Evolutionary conservation across 371 early-diverging fungal genomes (phyloP), one percentile per base, ranked within the genome.

Genomic region (Rhizopus arrhizus): DNA sequence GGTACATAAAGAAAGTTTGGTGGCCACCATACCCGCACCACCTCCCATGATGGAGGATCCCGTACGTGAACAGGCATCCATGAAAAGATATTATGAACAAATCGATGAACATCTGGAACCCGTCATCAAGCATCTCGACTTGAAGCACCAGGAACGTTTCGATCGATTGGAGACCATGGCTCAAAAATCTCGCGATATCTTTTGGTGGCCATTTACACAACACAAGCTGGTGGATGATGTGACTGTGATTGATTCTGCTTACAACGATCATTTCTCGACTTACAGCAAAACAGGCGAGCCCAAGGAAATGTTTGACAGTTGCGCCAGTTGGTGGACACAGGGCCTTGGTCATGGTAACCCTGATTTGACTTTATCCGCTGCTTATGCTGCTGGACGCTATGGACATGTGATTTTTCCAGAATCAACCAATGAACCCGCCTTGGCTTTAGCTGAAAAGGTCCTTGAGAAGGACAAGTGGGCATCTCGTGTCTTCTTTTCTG

Each of bases 181-280:
- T 0, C 69, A 79, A 3, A 76, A 81, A 56, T 85, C 84, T 0
- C 65, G 77, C 32, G 70, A 81, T 3, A 75, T 72, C 0, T 75
- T 93, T 22, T 91, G 93, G 91, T 93, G 91, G 90, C 93, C 93
- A 5, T 93, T 93, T 65, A 93, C 93, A 0, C 93, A 93, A 56
- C 91, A 93, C 52, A 61, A 76, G 15, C 64, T 62, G 0, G 88
- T 89, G 40, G 77, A 82, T 56, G 75, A 79, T n/a, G 83, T 87
- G 5, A 91, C 86, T 2, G 86, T 91, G 5, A 85, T 93, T 46
- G 93, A 93, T 68, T 89, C 91, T 6, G 93, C 93, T 0, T 79
- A 85, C 53, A 68, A 83, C 9, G 93, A 93, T 54, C 64, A 82
- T 49, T 86, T 88, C 69, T 68, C 77, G 7, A 83, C 84, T 0